Conservation (phyloP, 208 protist species). For the Leishmania amazonensis region DNA sequence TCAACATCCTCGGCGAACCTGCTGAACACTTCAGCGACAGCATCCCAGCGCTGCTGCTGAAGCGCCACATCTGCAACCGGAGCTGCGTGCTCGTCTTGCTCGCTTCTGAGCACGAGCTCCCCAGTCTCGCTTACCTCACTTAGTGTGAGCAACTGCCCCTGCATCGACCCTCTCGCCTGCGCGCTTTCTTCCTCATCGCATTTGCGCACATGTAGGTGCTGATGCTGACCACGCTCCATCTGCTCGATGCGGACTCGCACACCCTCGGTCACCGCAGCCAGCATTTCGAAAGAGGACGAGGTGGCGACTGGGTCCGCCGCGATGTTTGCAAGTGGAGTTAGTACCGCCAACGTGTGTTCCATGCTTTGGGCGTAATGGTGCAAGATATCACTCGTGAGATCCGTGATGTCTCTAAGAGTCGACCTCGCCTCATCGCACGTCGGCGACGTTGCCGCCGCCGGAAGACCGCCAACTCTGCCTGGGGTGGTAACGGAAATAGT, state of each 20-base stretch:
- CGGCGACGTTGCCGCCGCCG: background rate
- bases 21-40: background rate
- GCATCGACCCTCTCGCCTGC: background rate
- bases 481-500: background rate
- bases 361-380: background rate
- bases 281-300: background rate
- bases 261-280: background rate
- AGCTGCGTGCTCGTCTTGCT: background rate
- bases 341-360: background rate
- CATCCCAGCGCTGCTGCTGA: constrained; percentile 2
- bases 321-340: background rate
- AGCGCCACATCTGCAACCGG: background rate
- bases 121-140: background rate
- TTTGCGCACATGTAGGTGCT: background rate
- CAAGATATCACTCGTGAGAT: background rate
- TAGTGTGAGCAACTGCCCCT: background rate
- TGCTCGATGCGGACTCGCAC: constrained; percentile 2
- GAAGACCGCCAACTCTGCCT: background rate
- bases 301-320: too few species aligned
- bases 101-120: background rate
- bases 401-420: background rate
- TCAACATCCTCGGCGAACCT: constrained; percentile 3
- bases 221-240: constrained; percentile 3
- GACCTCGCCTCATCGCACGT: constrained; percentile 1
- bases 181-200: background rate